Percentiles rank a stretch among this genome's conserved stretches.
Evolutionary conservation across 306 rosid genomes (phyloP).

Genomic region (Potentilla sterilis): DNA sequence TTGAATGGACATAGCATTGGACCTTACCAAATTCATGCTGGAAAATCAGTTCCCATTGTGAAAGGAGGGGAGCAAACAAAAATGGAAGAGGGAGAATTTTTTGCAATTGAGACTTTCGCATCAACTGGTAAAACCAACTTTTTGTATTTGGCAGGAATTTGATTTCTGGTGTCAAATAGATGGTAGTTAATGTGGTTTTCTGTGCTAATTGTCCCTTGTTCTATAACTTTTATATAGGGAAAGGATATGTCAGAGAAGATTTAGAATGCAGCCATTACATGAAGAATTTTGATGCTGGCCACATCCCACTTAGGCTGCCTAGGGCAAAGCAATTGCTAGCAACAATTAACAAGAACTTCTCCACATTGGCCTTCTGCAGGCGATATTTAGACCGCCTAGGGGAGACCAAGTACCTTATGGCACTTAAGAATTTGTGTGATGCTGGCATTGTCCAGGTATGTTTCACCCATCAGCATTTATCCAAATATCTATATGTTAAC

Average conservation of each 20-base stretch:
- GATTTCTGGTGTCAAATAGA: constrained; percentile 17
- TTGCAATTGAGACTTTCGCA: constrained; percentile 90
- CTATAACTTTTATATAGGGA: constrained; percentile 53
- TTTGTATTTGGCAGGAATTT: constrained; percentile 16
- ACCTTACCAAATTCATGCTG: constrained; percentile 96
- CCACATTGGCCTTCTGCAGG: constrained; percentile 90
- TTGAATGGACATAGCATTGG: constrained; percentile 99
- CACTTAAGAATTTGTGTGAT: constrained; percentile 84
- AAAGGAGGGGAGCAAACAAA: constrained; percentile 99
- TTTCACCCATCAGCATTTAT: not conserved
- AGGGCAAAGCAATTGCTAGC: constrained; percentile 89
- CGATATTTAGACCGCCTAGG: constrained; percentile 93
- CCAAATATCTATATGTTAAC: not conserved
- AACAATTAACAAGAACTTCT: constrained; percentile 84
- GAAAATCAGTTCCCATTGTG: constrained; percentile 90
- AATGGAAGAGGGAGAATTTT: constrained; percentile 99
- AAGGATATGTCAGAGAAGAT: constrained; percentile 94
- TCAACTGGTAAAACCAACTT: constrained; percentile 70
- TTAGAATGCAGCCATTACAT: constrained; percentile 98
- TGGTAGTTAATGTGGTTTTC: constrained; percentile 15
- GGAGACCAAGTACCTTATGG: constrained; percentile 95
- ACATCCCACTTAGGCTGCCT: constrained; percentile 86
- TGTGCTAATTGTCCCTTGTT: constrained; percentile 12
- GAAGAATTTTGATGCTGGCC: constrained; percentile 91
- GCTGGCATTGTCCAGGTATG: constrained; percentile 85